Base-by-base conservation (phyloP, 2,329 filamentous ascomycete genomes). In the Fusarium transvaalense region DNA sequence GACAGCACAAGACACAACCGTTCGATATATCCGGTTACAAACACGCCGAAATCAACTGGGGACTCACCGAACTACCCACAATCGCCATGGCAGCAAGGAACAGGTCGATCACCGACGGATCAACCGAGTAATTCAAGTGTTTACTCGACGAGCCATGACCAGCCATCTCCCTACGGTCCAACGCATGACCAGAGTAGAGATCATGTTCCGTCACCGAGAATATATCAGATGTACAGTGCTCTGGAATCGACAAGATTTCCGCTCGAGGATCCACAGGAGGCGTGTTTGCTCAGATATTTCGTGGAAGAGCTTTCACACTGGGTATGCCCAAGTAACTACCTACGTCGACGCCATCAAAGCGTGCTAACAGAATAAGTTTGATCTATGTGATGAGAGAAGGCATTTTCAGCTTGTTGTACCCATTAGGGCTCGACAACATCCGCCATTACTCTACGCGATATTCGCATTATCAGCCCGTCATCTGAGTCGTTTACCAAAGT, bases 401-500 rank as follows among this genome's bases (percentile, higher is more conserved):
- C 79, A 81, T 41, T 81, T 81, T 35, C 79, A 81, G 35, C 69
- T 81, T 10, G 74, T 79, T 2, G 79, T 81, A 2, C 78, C 78
- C 0, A 51, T 77, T 19, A 71, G 75, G 13, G 79, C 79, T 4
- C 73, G 76, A 13, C 70, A 75, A 3, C 78, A 81, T 19, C 72
- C 79, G 10, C 79, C 79, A 8, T 68, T 81, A 1, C 75, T 81
- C n/a, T 76, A 81, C 46, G 77, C 79, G 32, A 78, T 81, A n/a
- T 80, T 81, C 50, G 79, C 79, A 2, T 76, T 81, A 1, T 78
- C 79, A 6, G 78, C 79, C 0, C 78, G 79, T 6, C 79, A 81
- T 56, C 67, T 81, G 5, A 78, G 77, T 15, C 78, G 79, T 2
- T 63, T 81, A 2, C 79, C 79, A 0, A 77, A 79, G 42, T 81